Percentiles rank a stretch among this genome's conserved stretches.
Evolutionary conservation across 2,329 filamentous ascomycete species (phyloP).

Genomic region (Cercospora zeae-maydis): DNA sequence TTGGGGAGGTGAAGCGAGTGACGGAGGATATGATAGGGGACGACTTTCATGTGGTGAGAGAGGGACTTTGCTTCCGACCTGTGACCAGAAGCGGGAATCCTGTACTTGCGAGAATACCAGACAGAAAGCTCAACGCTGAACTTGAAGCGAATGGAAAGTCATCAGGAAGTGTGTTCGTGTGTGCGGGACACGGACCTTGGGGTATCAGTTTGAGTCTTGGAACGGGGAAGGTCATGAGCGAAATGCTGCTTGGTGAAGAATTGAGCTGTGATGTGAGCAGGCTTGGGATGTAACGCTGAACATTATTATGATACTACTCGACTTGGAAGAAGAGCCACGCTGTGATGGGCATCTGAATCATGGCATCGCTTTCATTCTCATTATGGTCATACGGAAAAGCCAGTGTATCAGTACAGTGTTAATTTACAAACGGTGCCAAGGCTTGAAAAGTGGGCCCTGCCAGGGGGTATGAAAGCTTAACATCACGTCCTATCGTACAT

Average conservation of each 20-base stretch:
- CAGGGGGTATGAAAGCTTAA: no score
- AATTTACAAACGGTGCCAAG: no score
- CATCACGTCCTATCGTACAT: no score
- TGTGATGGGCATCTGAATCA: no score
- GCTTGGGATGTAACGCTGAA: conserved; percentile 37
- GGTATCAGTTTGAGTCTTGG: conserved; percentile 95
- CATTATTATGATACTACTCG: no score
- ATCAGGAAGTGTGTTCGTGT: conserved; percentile 68
- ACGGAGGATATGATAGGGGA: conserved; percentile 50
- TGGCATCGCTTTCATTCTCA: no score
- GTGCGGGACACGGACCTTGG: conserved; percentile 94
- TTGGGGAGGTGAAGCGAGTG: conserved; percentile 51
- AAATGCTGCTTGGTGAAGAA: conserved; percentile 55
- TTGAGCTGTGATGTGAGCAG: conserved; percentile 57
- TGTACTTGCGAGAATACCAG: conserved; percentile 57
- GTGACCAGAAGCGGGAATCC: conserved; percentile 62
- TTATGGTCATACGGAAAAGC: no score
- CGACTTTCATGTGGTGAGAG: conserved; percentile 60
- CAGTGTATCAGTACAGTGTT: no score
- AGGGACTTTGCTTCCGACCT: conserved; percentile 70
- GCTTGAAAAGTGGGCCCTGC: no score
- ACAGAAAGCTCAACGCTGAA: conserved; percentile 39
- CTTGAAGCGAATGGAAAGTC: conserved; percentile 52
- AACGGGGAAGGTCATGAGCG: conserved; percentile 60
- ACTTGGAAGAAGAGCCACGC: no score